Evolutionary conservation across 371 early-diverging fungal genomes (phyloP), one percentile per base, ranked within the genome.

Genomic region (Hamiltosporidium tvaerminnensis): DNA sequence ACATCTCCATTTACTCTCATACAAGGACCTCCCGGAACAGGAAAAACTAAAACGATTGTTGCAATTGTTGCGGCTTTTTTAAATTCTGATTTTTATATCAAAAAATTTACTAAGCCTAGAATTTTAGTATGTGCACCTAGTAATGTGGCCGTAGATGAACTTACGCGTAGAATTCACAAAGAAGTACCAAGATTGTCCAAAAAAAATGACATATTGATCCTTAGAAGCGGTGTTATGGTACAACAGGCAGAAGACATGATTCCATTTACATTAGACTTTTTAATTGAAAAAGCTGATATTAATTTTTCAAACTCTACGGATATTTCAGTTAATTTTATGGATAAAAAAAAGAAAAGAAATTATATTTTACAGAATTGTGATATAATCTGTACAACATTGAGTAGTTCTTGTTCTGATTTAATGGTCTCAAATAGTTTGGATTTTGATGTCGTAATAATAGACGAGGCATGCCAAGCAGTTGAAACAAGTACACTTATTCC

Each of bases 401-500:
- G 23, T 23, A 23, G 23, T 23, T 23, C 23, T 23, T 23, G 23
- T 23, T 23, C 23, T 23, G 23, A 23, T 23, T 23, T 23, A 23
- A 23, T 87, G 53, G 85, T 94, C 35, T 81, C 95, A 53, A 74
- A 84, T 23, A 86, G 83, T 64, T 78, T 89, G 57, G 82, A 81
- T 57, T 95, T 94, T 83, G 82, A 88, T 49, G 87, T 88, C 1
- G 94, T 94, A 1, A 76, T 96, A 58, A 85, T 96, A 55, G 96
- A 96, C 76, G 96, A 96, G 76, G 87, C 91, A 14, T 92, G 92
- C 2, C 95, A 95, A 76, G 87, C 92, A 1, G 86, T 89, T 34
- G 96, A 96, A 69, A 94, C 95, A 0, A 91, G 91, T 76, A 87
- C 88, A 72, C 81, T 96, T 82, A 94, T 96, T 63, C 94, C 95